Percentiles rank a stretch among this genome's conserved stretches.
phyloP scores from a whole-genome alignment of 495 filamentous ascomycete species.

The Neurospora sp. region DNA sequence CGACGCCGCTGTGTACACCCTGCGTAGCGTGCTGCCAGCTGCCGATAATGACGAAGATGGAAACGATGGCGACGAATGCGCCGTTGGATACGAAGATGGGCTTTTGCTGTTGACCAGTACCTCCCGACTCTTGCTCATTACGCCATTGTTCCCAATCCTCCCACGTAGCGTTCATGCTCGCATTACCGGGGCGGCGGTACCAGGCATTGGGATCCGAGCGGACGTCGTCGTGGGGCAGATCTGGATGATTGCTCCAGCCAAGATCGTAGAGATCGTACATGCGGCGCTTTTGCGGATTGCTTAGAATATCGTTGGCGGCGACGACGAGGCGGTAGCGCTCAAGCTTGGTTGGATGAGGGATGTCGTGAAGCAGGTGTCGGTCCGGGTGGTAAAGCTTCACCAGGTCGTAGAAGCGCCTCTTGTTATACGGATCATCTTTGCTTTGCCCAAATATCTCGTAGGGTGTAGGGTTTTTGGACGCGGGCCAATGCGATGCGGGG shows the following conservation, averaged over 20 bases:
- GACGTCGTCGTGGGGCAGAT: conserved; percentile 27
- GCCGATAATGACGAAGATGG: conserved; percentile 55
- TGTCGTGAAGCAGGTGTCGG: conserved; percentile 39
- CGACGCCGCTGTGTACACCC: conserved; percentile 45
- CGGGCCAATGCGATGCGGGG: conserved; percentile 28
- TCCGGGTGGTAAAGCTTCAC: conserved; percentile 97
- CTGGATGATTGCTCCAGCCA: conserved; percentile 56
- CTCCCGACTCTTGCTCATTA: conserved; percentile 29
- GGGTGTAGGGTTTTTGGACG: conserved; percentile 54
- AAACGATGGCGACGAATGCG: conserved; percentile 59
- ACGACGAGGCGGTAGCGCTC: conserved; percentile 85
- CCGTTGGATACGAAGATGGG: conserved; percentile 63
- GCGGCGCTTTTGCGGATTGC: conserved; percentile 61
- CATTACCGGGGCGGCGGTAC: conserved; percentile 38
- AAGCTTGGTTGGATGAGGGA: conserved; percentile 49
- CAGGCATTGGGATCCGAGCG: conserved; percentile 36
- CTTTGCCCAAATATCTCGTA: conserved; percentile 76
- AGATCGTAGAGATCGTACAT: conserved; percentile 74
- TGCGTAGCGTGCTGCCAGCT: conserved; percentile 56
- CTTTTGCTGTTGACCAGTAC: conserved; percentile 36
- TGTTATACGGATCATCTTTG: conserved; percentile 60
- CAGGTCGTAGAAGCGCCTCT: conserved; percentile 73
- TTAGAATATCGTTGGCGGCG: conserved; percentile 81
- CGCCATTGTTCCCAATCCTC: conserved; percentile 96
- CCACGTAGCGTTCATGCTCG: conserved; percentile 85